Conservation (phyloP, 2,329 filamentous ascomycete species). For the Colletotrichum liaoningense region DNA sequence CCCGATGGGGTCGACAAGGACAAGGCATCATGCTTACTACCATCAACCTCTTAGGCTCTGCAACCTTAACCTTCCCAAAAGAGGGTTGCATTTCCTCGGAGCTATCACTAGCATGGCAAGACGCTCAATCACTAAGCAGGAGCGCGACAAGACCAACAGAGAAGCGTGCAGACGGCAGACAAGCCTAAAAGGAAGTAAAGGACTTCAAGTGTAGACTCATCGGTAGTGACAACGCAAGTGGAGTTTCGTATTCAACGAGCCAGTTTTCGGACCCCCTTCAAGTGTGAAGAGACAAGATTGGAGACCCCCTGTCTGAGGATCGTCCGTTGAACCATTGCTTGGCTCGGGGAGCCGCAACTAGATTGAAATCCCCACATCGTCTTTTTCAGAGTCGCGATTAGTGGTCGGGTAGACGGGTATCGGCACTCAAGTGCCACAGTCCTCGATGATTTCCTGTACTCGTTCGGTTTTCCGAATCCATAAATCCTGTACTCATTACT, state of each 20-base stretch:
- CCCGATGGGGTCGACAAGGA: not conserved
- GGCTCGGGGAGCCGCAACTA: conserved; percentile 4
- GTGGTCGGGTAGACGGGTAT: not conserved
- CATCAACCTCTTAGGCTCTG: not conserved
- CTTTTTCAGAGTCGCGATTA: not conserved
- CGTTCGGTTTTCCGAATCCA: too few relatives aligned
- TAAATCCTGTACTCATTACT: too few relatives aligned
- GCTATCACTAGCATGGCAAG: too few relatives aligned
- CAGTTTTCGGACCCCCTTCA: too few relatives aligned
- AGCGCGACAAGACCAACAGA: too few relatives aligned
- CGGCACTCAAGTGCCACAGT: not conserved
- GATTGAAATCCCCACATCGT: not conserved
- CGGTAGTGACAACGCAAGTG: too few relatives aligned
- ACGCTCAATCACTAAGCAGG: too few relatives aligned
- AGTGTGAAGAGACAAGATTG: not conserved
- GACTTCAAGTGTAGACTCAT: too few relatives aligned
- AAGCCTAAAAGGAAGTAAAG: too few relatives aligned
- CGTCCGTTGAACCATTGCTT: not conserved
- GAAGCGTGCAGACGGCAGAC: too few relatives aligned
- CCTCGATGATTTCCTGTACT: too few relatives aligned
- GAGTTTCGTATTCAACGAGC: too few relatives aligned
- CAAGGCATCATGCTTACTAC: not conserved
- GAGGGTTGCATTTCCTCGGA: not conserved
- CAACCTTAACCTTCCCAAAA: not conserved
- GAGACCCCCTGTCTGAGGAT: not conserved